Percentiles rank a stretch among this genome's conserved stretches.
Conservation (phyloP, 169 alveolate species). For the Plasmodium gaboni region DNA sequence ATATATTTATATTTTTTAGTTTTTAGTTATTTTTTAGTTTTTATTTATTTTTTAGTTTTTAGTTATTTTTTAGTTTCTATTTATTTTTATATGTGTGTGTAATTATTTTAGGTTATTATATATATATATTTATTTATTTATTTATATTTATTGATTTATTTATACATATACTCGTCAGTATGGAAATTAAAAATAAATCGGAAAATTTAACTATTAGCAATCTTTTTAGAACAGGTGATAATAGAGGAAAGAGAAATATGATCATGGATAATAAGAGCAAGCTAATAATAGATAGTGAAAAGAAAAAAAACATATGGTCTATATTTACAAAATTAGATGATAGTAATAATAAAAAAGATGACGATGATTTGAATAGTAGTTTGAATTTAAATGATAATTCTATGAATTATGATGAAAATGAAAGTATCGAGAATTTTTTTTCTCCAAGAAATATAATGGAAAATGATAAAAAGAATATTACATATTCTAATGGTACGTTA, state of each 20-base stretch:
- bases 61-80: no score
- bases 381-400: background rate
- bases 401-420: background rate
- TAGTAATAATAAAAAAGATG: background rate
- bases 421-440: slow-evolving; percentile 17
- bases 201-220: background rate
- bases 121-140: no score
- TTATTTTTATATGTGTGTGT: no score
- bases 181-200: background rate
- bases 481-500: background rate
- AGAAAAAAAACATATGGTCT: slow-evolving; percentile 53
- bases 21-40: no score
- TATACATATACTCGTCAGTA: background rate
- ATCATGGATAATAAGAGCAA: slow-evolving; percentile 3
- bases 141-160: no score
- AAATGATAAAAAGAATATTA: background rate
- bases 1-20: no score
- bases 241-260: slow-evolving; percentile 5
- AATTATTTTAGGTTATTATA: no score
- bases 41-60: no score
- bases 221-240: slow-evolving; percentile 2
- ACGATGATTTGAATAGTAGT: background rate
- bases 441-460: slow-evolving; percentile 20
- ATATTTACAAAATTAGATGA: slow-evolving; percentile 38
- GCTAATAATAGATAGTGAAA: slow-evolving; percentile 41